phyloP scores from a whole-genome alignment of 805 yeast species.

The Teunomyces gatunensis region DNA sequence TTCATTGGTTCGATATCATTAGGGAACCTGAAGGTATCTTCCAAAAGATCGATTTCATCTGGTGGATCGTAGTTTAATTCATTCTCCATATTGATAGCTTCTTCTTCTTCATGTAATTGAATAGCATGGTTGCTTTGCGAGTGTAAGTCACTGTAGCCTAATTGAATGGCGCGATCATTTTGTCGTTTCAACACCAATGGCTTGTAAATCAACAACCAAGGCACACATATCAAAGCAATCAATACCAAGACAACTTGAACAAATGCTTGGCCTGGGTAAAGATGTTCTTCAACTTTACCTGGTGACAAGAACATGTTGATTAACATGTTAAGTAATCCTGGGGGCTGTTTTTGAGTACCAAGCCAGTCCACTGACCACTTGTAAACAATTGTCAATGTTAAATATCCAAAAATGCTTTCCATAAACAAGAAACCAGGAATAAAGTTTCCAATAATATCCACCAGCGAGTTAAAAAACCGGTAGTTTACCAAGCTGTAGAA shows the following conservation, averaged over 20 bases:
- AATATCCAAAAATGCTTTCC: slow-evolving; percentile 95
- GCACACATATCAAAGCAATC: slow-evolving; percentile 86
- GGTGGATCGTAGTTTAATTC: slow-evolving; percentile 20
- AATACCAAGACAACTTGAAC: slow-evolving; percentile 71
- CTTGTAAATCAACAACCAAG: slow-evolving; percentile 83
- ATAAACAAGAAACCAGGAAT: slow-evolving; percentile 91
- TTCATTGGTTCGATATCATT: slow-evolving; percentile 36
- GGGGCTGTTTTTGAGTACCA: slow-evolving; percentile 73
- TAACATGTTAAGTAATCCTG: slow-evolving; percentile 90
- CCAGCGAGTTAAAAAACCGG: slow-evolving; percentile 58
- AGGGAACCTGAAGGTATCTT: slow-evolving; percentile 26
- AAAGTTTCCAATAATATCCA: slow-evolving; percentile 90
- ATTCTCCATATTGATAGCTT: slow-evolving; percentile 8
- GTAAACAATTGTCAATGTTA: slow-evolving; percentile 80
- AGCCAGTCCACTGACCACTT: slow-evolving; percentile 96
- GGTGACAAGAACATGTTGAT: slow-evolving; percentile 95
- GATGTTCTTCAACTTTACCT: slow-evolving; percentile 76
- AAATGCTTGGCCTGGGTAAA: slow-evolving; percentile 75
- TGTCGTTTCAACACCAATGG: slow-evolving; percentile 70
- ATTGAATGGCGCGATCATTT: slow-evolving; percentile 44
- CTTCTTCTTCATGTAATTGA: slow-evolving; percentile 40
- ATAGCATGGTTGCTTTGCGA: slow-evolving; percentile 27
- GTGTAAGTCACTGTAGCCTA: slow-evolving; percentile 39
- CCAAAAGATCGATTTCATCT: slow-evolving; percentile 18
- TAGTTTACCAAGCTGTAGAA: slow-evolving; percentile 83